Base-by-base conservation (phyloP, 805 yeast species). In the Nematodospora valgi region DNA sequence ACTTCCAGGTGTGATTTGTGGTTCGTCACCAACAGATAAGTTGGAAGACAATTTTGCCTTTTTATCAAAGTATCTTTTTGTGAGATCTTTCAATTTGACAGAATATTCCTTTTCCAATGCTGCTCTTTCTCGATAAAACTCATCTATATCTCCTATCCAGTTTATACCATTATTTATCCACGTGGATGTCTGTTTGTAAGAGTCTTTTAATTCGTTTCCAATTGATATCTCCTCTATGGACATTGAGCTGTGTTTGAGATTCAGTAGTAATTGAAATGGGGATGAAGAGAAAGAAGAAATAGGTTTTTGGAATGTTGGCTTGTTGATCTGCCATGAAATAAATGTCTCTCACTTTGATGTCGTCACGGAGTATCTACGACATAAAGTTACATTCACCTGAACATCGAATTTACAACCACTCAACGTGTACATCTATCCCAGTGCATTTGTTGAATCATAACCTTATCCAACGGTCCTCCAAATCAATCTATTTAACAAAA, bases 1-100 rank as follows among this genome's bases (percentile, higher is more conserved):
- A 0, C 97, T 87, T 0, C 99, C 98, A 0, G 98, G 98, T 0
- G 99, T 93, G 27, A 86, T 75, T 27, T 79, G 74, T 0, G 99
- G 98, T 12, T 76, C 75, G 41, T 86, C 95, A 17, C 99, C 99
- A 2, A 93, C 98, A 28, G 89, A 78, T 19, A 93, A 59, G 10
- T 63, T 56, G 0, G 91, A 76, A 8, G 86, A 68, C 12, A 70
- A 59, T 44, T 78, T 77, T 31, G 95, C 82, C 54, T 89, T 88
- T 57, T 78, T 82, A 40, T 79, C 81, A 47, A 86, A 79, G 43
- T 79, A 84, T 40, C 80, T 86, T 34, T 78, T 62, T 28, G 86
- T 71, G 40, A 93, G 59, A 7, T 72, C 72, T 35, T 74, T 69
- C 37, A 93, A 65, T 45, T 78, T 83, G 12, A 69, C 62, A 8